These are phyloP conservation scores for Sclerotinia nivalis DNA, from an alignment of 2,329 filamentous ascomycete genomes.

Conservation along the genomic window DNA sequence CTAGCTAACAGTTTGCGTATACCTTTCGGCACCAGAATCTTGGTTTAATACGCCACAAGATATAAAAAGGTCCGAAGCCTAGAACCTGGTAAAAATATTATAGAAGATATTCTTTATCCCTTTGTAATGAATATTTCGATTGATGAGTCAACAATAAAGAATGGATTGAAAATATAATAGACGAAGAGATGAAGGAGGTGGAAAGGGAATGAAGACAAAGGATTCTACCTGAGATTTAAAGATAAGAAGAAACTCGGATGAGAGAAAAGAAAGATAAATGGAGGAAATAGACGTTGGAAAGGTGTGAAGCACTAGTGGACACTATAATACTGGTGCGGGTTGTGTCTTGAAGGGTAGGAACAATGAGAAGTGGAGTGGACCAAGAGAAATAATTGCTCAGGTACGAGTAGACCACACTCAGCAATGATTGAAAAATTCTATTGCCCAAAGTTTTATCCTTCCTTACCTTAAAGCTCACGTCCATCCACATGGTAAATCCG, in stretches of 20 bases:
- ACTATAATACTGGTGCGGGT: constrained; percentile 7
- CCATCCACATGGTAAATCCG: neutral
- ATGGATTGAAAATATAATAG: neutral
- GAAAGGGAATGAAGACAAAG: constrained; percentile 5
- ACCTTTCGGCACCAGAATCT: neutral
- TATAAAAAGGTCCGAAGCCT: constrained; percentile 6
- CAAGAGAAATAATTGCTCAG: constrained; percentile 9
- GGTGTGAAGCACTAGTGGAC: neutral
- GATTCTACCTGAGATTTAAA: neutral
- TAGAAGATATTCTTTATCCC: neutral
- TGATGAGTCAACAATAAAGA: constrained; percentile 19
- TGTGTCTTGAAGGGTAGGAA: constrained; percentile 8
- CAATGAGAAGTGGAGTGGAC: constrained; percentile 11
- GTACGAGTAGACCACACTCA: neutral
- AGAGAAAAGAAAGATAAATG: constrained; percentile 9
- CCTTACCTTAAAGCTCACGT: neutral
- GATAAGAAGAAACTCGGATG: neutral
- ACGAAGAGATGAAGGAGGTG: neutral
- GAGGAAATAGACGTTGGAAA: constrained; percentile 7
- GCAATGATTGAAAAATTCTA: neutral
- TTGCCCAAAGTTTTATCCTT: constrained; percentile 15
- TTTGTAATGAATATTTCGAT: neutral
- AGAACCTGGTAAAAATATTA: neutral
- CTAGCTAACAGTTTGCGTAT: constrained; percentile 1
- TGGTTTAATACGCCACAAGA: constrained; percentile 13